Conservation (phyloP, 805 yeast genomes). For the Kluyveromyces siamensis region DNA sequence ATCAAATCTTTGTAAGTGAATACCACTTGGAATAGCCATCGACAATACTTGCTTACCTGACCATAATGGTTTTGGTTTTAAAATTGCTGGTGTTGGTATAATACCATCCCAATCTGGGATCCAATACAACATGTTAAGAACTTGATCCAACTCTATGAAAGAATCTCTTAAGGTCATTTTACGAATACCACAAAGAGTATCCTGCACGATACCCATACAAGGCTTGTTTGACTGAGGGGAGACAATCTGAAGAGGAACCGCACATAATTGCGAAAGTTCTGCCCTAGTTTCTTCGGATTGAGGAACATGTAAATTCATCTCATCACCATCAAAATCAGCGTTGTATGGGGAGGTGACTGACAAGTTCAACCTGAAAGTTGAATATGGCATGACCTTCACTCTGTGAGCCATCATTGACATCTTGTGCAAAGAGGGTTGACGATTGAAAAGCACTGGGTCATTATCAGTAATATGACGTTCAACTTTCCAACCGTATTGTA, state of each 20-base stretch:
- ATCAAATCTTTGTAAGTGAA: conserved; percentile 87
- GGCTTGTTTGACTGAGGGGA: conserved; percentile 98
- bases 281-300: conserved; percentile 98
- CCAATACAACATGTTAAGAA: conserved; percentile 95
- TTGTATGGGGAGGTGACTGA: conserved; percentile 99
- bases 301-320: conserved; percentile 98
- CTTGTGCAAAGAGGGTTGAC: conserved; percentile 98
- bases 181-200: conserved; percentile 93
- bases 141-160: conserved; percentile 85
- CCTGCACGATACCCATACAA: conserved; percentile 99
- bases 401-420: conserved; percentile 99
- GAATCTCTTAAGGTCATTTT: conserved; percentile 88
- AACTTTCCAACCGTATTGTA: conserved; percentile 98
- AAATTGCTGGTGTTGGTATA: conserved; percentile 88
- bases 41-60: conserved; percentile 93
- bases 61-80: conserved; percentile 96
- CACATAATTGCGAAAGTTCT: conserved; percentile 88
- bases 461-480: conserved; percentile 97
- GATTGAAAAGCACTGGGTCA: conserved; percentile 95
- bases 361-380: conserved; percentile 91
- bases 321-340: conserved; percentile 99
- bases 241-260: conserved; percentile 95
- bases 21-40: conserved; percentile 91
- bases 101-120: conserved; percentile 98
- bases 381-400: conserved; percentile 97